Conservation (phyloP, 129 eudicot species). For the carrot (Daucus carota) region DNA sequence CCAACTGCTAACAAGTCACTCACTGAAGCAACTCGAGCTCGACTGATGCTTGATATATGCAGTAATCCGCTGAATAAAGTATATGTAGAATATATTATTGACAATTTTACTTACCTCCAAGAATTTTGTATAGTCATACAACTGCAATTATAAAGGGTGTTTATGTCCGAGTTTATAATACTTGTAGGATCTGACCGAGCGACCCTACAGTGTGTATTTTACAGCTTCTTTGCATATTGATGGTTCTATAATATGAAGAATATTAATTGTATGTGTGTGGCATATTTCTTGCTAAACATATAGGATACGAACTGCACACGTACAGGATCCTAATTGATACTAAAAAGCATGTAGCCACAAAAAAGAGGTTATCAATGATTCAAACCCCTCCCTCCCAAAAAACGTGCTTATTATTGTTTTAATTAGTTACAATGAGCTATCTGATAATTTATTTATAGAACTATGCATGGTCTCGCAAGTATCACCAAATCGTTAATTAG, state of each 20-base stretch:
- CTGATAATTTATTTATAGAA: not conserved
- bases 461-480: not conserved
- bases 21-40: slow-evolving; percentile 46
- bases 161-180: not conserved
- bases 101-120: not conserved
- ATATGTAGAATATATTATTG: not conserved
- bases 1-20: slow-evolving; percentile 48
- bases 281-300: not conserved
- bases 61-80: slow-evolving; percentile 32
- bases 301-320: not conserved
- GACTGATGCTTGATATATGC: slow-evolving; percentile 73
- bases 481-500: not conserved
- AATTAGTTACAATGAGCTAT: not conserved
- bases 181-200: not conserved
- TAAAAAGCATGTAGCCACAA: not conserved
- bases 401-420: not conserved
- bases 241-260: not conserved
- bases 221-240: not conserved
- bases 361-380: not conserved
- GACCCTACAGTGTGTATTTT: not conserved
- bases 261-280: not conserved
- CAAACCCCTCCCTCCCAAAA: not conserved
- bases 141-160: not conserved
- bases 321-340: not conserved
- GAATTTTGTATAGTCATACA: not conserved